Evolutionary conservation across 2,329 filamentous ascomycete species (phyloP).

Genomic region (Apiospora arundinis): DNA sequence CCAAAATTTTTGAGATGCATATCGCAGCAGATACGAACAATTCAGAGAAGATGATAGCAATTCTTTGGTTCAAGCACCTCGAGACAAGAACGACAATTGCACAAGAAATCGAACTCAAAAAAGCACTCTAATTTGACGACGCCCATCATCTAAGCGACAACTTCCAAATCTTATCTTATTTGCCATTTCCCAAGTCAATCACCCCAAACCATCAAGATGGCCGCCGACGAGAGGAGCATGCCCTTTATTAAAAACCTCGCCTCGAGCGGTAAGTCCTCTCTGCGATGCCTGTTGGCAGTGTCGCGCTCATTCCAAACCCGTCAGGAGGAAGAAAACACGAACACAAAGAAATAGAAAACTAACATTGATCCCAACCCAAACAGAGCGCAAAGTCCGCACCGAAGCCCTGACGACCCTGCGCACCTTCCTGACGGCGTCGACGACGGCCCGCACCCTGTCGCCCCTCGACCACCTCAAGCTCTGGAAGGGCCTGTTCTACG

Average conservation of each 20-base stretch:
- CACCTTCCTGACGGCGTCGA: conserved; percentile 73
- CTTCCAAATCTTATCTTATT: too few species aligned
- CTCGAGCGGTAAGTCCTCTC: conserved; percentile 71
- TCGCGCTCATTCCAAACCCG: not conserved
- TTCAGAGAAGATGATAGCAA: not conserved
- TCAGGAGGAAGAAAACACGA: conserved; percentile 19
- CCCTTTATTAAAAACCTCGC: conserved; percentile 85
- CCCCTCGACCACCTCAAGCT: conserved; percentile 81
- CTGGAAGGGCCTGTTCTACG: conserved; percentile 95
- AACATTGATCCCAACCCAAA: not conserved
- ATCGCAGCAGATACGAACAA: not conserved
- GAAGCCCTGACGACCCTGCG: conserved; percentile 78
- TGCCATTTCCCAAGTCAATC: not conserved
- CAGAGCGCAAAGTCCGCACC: conserved; percentile 80
- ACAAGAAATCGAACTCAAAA: too few species aligned
- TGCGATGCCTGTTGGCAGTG: not conserved
- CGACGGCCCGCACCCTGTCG: conserved; percentile 59
- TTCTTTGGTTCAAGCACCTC: not conserved
- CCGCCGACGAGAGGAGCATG: conserved; percentile 56
- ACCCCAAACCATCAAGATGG: conserved; percentile 27
- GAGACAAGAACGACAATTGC: not conserved
- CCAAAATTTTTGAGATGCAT: conserved; percentile 14
- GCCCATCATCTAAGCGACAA: too few species aligned
- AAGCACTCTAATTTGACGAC: too few species aligned
- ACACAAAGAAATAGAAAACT: not conserved